phyloP scores from a whole-genome alignment of 441 rosid species.

The Adansonia grandidieri region DNA sequence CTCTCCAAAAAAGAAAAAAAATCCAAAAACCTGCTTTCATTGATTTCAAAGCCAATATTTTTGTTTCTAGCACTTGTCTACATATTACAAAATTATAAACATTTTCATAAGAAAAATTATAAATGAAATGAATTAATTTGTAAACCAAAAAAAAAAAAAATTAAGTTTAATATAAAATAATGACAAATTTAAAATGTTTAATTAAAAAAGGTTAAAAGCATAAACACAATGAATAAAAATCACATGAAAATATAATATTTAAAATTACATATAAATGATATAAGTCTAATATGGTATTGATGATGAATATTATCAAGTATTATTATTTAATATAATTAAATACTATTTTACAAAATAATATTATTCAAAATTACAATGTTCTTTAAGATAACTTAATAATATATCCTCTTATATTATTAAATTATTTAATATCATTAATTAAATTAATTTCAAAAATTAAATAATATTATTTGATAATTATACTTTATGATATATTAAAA shows the following conservation, averaged over 20 bases:
- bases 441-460: constrained; percentile 5
- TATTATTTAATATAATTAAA: not conserved
- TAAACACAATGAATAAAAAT: constrained; percentile 10
- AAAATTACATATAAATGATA: constrained; percentile 8
- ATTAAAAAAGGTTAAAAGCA: not conserved
- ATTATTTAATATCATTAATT: not conserved
- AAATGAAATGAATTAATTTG: constrained; percentile 15
- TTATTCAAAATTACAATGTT: no score
- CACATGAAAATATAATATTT: constrained; percentile 1
- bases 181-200: not conserved
- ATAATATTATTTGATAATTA: not conserved
- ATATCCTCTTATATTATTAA: not conserved
- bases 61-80: constrained; percentile 8
- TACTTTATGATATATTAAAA: not conserved
- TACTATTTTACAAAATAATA: no score
- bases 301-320: not conserved
- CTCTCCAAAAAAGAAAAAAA: not conserved
- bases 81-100: not conserved
- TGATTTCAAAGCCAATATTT: not conserved
- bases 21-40: not conserved
- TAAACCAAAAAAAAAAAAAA: not conserved
- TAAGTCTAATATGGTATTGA: not conserved
- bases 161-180: not conserved
- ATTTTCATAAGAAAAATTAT: constrained; percentile 8
- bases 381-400: not conserved